Conservation (phyloP, 768 basidiomycete species). For the Podaxis sp. region DNA sequence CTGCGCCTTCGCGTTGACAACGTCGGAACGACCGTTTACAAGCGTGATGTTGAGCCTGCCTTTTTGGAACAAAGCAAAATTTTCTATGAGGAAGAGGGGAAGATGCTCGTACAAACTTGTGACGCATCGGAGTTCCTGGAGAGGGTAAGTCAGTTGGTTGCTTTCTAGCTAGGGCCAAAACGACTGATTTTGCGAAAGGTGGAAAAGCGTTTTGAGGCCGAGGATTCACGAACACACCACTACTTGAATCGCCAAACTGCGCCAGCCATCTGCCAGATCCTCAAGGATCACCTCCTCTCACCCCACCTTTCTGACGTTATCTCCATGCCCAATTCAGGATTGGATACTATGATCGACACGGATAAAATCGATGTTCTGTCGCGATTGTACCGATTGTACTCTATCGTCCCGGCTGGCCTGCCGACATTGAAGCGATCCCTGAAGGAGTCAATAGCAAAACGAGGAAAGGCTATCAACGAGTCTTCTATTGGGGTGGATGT, state of each 20-base stretch:
- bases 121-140: slow-evolving; percentile 82
- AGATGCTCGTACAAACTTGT: slow-evolving; percentile 65
- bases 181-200: slow-evolving; percentile 47
- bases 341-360: slow-evolving; percentile 84
- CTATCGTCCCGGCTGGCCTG: slow-evolving; percentile 65
- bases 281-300: slow-evolving; percentile 76
- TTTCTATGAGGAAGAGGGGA: slow-evolving; percentile 81
- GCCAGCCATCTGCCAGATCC: slow-evolving; percentile 64
- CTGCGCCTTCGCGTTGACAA: slow-evolving; percentile 59
- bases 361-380: slow-evolving; percentile 75
- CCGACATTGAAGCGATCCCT: slow-evolving; percentile 62
- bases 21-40: slow-evolving; percentile 67
- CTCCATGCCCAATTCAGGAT: slow-evolving; percentile 77
- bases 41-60: slow-evolving; percentile 78
- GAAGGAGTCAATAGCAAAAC: slow-evolving; percentile 65
- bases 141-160: slow-evolving; percentile 49
- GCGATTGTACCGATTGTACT: slow-evolving; percentile 77
- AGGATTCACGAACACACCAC: slow-evolving; percentile 81
- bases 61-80: slow-evolving; percentile 73
- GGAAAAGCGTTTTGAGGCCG: slow-evolving; percentile 77
- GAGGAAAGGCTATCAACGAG: slow-evolving; percentile 83
- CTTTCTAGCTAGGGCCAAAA: not conserved
- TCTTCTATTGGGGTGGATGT: slow-evolving; percentile 43
- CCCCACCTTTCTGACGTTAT: slow-evolving; percentile 77
- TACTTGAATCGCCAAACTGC: slow-evolving; percentile 82